phyloP scores from a whole-genome alignment of 352 stramenopile species.

The Elongisporangium senticosum region DNA sequence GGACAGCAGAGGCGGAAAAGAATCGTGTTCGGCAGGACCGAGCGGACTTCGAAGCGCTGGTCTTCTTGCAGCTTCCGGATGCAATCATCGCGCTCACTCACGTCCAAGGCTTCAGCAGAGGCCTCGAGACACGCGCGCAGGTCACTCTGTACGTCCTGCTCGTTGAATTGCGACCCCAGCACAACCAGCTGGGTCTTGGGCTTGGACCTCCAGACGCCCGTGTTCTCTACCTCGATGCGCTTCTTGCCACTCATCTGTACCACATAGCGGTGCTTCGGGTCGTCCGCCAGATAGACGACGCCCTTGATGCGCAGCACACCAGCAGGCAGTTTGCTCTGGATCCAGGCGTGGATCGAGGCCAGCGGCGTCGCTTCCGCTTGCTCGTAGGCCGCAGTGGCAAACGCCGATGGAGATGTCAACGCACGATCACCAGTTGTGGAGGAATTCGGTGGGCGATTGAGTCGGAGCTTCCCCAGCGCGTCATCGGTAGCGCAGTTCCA shows the following conservation, averaged over 20 bases:
- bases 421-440: background rate
- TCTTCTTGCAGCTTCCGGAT: slow-evolving; percentile 31
- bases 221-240: slow-evolving; percentile 59
- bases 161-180: slow-evolving; percentile 30
- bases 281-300: slow-evolving; percentile 56
- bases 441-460: slow-evolving; percentile 7
- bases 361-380: slow-evolving; percentile 29
- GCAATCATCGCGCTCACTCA: slow-evolving; percentile 20
- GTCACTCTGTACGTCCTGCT: background rate
- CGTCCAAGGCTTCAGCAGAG: slow-evolving; percentile 6
- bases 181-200: slow-evolving; percentile 73
- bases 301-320: slow-evolving; percentile 53
- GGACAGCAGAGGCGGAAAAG: slow-evolving; percentile 52
- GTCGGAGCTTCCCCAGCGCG: slow-evolving; percentile 28
- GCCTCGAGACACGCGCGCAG: no score
- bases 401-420: slow-evolving; percentile 9
- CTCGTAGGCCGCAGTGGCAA: slow-evolving; percentile 47
- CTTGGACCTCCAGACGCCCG: slow-evolving; percentile 43
- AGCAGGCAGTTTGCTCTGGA: slow-evolving; percentile 26
- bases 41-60: slow-evolving; percentile 18
- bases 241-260: slow-evolving; percentile 66
- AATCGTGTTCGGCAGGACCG: slow-evolving; percentile 16
- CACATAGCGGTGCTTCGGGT: slow-evolving; percentile 54
- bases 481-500: slow-evolving; percentile 46
- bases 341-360: slow-evolving; percentile 43